Evolutionary conservation across 306 rosid species (phyloP).

Genomic region (Rosa lucieae): DNA sequence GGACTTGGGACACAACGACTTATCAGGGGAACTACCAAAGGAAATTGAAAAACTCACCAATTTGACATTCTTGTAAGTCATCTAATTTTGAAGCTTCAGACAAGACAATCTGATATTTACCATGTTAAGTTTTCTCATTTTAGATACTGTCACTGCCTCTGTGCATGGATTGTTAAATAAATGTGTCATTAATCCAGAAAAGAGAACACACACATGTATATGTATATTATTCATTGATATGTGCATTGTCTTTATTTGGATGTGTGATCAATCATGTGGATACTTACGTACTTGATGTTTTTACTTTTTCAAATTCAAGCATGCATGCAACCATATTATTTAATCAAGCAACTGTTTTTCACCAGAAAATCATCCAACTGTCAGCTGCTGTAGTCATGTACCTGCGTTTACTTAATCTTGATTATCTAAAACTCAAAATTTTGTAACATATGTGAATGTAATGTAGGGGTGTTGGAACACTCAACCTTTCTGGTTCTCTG

Average conservation of each 20-base stretch:
- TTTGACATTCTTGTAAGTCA: conserved; percentile 47
- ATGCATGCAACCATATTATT: not conserved
- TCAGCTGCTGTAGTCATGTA: not conserved
- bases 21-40: conserved; percentile 74
- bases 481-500: conserved; percentile 72
- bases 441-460: not conserved
- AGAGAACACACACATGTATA: not conserved
- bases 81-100: not conserved
- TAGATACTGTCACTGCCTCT: not conserved
- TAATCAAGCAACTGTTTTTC: not conserved
- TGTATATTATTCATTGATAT: not conserved
- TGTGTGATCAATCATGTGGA: not conserved
- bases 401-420: not conserved
- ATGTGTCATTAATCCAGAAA: not conserved
- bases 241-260: not conserved
- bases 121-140: not conserved
- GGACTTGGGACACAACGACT: conserved; percentile 56
- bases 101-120: not conserved
- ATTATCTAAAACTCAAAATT: not conserved
- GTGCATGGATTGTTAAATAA: not conserved
- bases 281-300: not conserved
- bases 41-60: conserved; percentile 57
- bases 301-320: not conserved
- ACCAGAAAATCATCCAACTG: not conserved
- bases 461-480: conserved; percentile 49